phyloP scores from a whole-genome alignment of 148 eudicot genomes.

The Silene conica region DNA sequence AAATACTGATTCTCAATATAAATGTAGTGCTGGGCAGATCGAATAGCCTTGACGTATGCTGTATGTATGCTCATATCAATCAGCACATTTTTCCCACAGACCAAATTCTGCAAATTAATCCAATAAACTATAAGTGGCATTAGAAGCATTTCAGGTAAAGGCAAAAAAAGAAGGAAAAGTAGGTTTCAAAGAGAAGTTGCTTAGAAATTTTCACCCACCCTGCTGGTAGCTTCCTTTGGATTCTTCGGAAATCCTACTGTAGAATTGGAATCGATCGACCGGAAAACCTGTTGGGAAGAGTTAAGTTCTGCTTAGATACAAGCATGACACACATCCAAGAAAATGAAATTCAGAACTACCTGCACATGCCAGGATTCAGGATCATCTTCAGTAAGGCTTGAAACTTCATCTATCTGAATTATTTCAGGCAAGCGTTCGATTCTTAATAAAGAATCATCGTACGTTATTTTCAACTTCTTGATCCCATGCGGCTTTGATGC shows the following conservation, averaged over 20 bases:
- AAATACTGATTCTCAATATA: constrained; percentile 96
- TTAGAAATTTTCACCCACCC: constrained; percentile 34
- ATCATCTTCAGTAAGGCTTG: constrained; percentile 50
- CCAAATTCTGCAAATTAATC: constrained; percentile 60
- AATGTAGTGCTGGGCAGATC: constrained; percentile 89
- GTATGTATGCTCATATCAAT: constrained; percentile 98
- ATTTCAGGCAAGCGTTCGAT: constrained; percentile 75
- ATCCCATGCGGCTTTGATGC: constrained; percentile 79
- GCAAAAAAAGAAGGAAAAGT: neutral
- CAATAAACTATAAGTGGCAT: constrained; percentile 3
- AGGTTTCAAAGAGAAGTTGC: neutral
- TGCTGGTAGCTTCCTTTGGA: constrained; percentile 73
- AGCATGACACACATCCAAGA: neutral
- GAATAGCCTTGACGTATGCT: constrained; percentile 88
- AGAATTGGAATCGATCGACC: constrained; percentile 95
- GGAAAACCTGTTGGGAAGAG: constrained; percentile 51
- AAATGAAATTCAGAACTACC: constrained; percentile 36
- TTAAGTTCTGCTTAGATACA: constrained; percentile 11
- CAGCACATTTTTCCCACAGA: constrained; percentile 87
- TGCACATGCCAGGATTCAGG: constrained; percentile 92
- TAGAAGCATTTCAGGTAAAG: constrained; percentile 1
- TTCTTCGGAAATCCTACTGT: constrained; percentile 79
- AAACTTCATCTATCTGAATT: constrained; percentile 51
- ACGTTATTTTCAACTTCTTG: constrained; percentile 57
- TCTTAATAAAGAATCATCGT: constrained; percentile 77